Conservation (phyloP, 371 early-diverging fungal species). For the Zopfochytrium polystomum region DNA sequence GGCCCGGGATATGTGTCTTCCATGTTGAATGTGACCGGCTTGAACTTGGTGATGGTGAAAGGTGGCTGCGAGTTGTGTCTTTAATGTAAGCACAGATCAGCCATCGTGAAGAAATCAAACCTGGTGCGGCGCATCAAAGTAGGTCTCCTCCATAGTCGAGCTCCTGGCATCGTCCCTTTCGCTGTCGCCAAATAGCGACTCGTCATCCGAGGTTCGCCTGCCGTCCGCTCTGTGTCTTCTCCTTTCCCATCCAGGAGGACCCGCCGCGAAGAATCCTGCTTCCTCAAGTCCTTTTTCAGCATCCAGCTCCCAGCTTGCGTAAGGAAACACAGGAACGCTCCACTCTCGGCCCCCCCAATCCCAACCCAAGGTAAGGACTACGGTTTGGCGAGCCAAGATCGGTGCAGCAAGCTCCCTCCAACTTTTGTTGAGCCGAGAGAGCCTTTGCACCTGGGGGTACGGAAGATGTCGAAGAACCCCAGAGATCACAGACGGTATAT, state of each 20-base stretch:
- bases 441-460: slow-evolving; percentile 8
- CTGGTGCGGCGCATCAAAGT: no score
- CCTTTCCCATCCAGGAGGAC: no score
- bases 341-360: slow-evolving; percentile 16
- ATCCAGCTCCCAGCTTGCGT: slow-evolving; percentile 3
- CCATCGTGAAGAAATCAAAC: no score
- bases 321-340: slow-evolving; percentile 5
- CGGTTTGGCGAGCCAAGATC: slow-evolving; percentile 4
- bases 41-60: slow-evolving; percentile 1
- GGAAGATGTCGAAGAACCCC: slow-evolving; percentile 2
- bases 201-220: not conserved
- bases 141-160: no score
- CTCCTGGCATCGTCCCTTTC: no score
- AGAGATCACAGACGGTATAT: slow-evolving; percentile 4
- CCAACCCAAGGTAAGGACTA: slow-evolving; percentile 8
- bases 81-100: no score
- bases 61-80: not conserved
- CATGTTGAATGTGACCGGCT: slow-evolving; percentile 19
- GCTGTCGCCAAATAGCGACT: no score
- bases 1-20: slow-evolving; percentile 11
- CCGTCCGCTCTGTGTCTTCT: not conserved
- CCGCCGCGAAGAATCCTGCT: no score
- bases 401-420: slow-evolving; percentile 9
- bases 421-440: slow-evolving; percentile 1
- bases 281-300: not conserved